These are phyloP conservation scores for Ilyonectria sp. DNA, from an alignment of 2,329 filamentous ascomycete species.

Conservation along the genomic window DNA sequence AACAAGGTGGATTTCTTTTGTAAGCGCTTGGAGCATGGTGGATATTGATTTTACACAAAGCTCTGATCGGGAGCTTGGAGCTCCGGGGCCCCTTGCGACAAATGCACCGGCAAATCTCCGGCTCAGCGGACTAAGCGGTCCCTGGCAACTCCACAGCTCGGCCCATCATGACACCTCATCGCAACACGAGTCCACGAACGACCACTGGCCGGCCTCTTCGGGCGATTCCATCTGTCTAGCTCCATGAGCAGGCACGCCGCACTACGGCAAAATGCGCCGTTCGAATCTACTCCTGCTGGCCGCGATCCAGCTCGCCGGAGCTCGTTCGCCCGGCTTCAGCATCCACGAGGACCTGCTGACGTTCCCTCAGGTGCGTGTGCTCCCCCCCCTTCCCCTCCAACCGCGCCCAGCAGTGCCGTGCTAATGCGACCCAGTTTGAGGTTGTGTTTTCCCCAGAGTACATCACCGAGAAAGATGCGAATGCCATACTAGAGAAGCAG, in stretches of 20 bases:
- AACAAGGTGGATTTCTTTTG: conserved; percentile 1
- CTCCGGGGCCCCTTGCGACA: conserved; percentile 12
- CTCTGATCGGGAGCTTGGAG: conserved; percentile 12
- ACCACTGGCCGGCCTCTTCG: conserved; percentile 28
- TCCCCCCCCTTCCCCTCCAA: conserved; percentile 13
- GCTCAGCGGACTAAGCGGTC: conserved; percentile 3
- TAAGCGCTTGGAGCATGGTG: conserved; percentile 14
- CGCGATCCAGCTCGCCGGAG: conserved; percentile 61
- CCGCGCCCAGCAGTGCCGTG: conserved; percentile 14
- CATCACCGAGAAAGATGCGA: conserved; percentile 79
- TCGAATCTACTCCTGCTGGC: conserved; percentile 62
- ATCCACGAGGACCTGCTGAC: conserved; percentile 91
- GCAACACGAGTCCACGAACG: conserved; percentile 35
- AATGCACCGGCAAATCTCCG: conserved; percentile 45
- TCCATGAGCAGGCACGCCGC: conserved; percentile 45
- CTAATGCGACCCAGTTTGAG: conserved; percentile 75
- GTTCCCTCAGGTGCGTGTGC: conserved; percentile 80
- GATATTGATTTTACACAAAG: conserved; percentile 20
- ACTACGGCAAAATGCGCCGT: conserved; percentile 65
- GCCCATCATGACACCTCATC: conserved; percentile 52
- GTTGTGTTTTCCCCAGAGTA: conserved; percentile 82
- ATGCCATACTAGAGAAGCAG: conserved; percentile 67
- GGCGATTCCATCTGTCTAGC: conserved; percentile 32
- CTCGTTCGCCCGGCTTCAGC: conserved; percentile 77
- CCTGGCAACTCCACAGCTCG: conserved; percentile 40